Base-by-base conservation (phyloP, 345 rosid species). In the Citrus unshiu region DNA sequence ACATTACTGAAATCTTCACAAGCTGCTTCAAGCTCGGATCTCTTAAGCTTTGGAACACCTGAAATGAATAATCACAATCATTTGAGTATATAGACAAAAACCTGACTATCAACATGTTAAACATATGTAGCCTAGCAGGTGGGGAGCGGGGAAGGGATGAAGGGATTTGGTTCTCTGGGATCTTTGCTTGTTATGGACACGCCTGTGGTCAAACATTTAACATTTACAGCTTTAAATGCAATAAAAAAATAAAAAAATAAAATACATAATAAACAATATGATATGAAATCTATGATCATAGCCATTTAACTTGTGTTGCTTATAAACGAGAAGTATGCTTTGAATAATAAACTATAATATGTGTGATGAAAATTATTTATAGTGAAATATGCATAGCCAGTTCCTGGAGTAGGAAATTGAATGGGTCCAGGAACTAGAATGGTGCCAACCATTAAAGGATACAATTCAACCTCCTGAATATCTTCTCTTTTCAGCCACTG, bases 1-100 rank as follows among this genome's bases (percentile, higher is more conserved):
- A 96, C 92, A 78, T 96, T 96, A 79, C 98, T 91, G 82, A 96
- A 96, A 84, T 96, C 99, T 85, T 96, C 99, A 80, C 98, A 94
- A 62, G 98, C 99, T 43, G 89, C 89, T 85, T 89, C 93, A 74
- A 96, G 91, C 86, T 96, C 98, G 19, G 90, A 84, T 83, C 94
- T 85, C 85, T 88, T 92, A 54, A 94, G 91, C 74, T 90, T 90
- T 32, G 99, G 98, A 30, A 94, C 88, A 78, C 98, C 99, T 95
- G 91, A 82, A 85, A 85, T 37, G 77, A 75, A 83, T 73, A 76
- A 39, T 13, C 35, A n/a, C 21, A 51, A 9, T 39, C 74, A 54
- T 14, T 21, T 51, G 56, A 60, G 56, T 34, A 49, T 67, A 71
- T 24, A 6, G 30, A 24, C 32, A 72, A 9, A 22, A 29, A 59